Evolutionary conservation across 202 grass and related monocot species (phyloP), one percentile per base, ranked within the genome.

Genomic region (Panicum hallii): DNA sequence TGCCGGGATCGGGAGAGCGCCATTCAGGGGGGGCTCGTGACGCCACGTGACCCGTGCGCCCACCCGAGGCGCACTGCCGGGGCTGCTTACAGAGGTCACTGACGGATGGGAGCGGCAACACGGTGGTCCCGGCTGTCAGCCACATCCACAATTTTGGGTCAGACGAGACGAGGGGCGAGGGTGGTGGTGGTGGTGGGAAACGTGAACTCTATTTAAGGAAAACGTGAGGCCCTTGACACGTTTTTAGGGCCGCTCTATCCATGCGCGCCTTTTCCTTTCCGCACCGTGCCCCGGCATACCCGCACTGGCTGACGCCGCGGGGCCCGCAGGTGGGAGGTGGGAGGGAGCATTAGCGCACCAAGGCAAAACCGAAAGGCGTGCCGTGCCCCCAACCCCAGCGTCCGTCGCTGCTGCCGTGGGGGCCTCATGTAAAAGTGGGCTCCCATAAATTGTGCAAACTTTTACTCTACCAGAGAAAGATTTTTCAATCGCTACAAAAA

Each of bases 121-220:
- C 0, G 15, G 26, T 40, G 57, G 86, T 30, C 86, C 70, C 2
- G 6, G 0, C 0, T 5, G 4, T 1, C n/a, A 65, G 52, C 9
- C 40, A 30, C 67, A 8, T 5, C 9, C 45, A 11, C 26, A 26
- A 1, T 26, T 26, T 26, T 26, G 26, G 26, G n/a, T n/a, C n/a
- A n/a, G n/a, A n/a, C n/a, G n/a, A n/a, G n/a, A n/a, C n/a, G n/a
- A n/a, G n/a, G n/a, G n/a, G n/a, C n/a, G n/a, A n/a, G n/a, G n/a
- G n/a, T n/a, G n/a, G n/a, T 0, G 48, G 70, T 54, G 72, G 65
- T 77, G 88, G 83, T 80, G 69, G 74, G 67, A 74, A 90, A 61
- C 79, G 88, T 90, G 79, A 86, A 67, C 57, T 19, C 28, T 58
- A 86, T 86, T 90, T 78, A 90, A 83, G 72, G 41, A 86, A 90